phyloP scores from a whole-genome alignment of 306 rosid species.

The Carpinus viminea region DNA sequence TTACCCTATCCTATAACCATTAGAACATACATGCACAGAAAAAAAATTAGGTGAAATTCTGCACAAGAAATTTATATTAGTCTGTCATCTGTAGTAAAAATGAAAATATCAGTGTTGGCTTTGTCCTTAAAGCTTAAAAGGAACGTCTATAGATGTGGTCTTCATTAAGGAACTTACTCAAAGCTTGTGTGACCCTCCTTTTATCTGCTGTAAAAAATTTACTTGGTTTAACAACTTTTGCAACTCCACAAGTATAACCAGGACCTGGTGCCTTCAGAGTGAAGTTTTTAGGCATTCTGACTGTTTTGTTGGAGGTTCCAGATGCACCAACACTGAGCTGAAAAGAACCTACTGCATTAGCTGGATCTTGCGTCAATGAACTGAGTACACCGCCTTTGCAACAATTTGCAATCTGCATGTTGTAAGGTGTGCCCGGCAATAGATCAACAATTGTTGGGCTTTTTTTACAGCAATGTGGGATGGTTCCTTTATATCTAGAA shows the following conservation, averaged over 20 bases:
- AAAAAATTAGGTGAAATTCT: not conserved
- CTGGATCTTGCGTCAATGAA: slow-evolving; percentile 78
- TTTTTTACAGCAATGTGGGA: slow-evolving; percentile 79
- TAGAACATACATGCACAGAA: not conserved
- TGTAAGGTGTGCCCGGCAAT: slow-evolving; percentile 83
- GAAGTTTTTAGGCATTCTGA: slow-evolving; percentile 62
- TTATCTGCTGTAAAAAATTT: slow-evolving; percentile 54
- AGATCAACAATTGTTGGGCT: slow-evolving; percentile 72
- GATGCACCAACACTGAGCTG: slow-evolving; percentile 77
- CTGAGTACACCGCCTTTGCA: slow-evolving; percentile 88
- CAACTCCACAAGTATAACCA: slow-evolving; percentile 80
- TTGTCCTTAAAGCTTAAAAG: slow-evolving; percentile 12
- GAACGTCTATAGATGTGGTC: not conserved
- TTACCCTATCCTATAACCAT: not conserved
- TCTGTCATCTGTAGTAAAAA: not conserved
- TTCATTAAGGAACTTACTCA: slow-evolving; percentile 54
- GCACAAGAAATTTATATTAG: not conserved
- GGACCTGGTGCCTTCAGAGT: slow-evolving; percentile 84
- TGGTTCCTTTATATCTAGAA: slow-evolving; percentile 53
- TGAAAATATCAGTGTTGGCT: not conserved
- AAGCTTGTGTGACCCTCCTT: slow-evolving; percentile 79
- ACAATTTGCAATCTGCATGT: slow-evolving; percentile 75
- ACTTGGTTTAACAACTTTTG: slow-evolving; percentile 57
- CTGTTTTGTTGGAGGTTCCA: slow-evolving; percentile 71
- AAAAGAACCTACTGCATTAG: slow-evolving; percentile 61